Conservation (phyloP, 331 rosid species). For the Rhamnella rubrinervis region DNA sequence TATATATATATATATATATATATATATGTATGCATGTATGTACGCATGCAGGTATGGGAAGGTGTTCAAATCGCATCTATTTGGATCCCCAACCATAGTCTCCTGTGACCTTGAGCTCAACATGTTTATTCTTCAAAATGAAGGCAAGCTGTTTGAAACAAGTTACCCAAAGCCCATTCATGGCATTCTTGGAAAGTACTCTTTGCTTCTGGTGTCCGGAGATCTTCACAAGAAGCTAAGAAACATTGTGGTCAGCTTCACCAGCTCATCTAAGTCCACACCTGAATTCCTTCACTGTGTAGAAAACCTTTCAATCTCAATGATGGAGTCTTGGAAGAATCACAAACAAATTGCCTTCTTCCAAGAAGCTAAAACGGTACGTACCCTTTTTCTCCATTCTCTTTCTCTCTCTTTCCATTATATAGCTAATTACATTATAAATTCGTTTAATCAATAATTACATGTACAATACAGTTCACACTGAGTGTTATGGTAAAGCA, state of each 20-base stretch:
- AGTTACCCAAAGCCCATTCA: slow-evolving; percentile 72
- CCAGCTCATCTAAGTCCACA: slow-evolving; percentile 45
- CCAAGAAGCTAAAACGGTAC: slow-evolving; percentile 66
- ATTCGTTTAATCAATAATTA: no score
- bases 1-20: neutral
- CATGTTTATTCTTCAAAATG: slow-evolving; percentile 72
- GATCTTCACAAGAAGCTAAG: slow-evolving; percentile 69
- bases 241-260: slow-evolving; percentile 38
- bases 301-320: slow-evolving; percentile 48
- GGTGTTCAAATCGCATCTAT: slow-evolving; percentile 72
- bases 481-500: slow-evolving; percentile 60
- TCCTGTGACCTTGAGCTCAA: slow-evolving; percentile 76
- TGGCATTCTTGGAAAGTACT: slow-evolving; percentile 55
- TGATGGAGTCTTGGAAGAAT: slow-evolving; percentile 54
- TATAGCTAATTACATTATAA: no score
- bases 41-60: slow-evolving; percentile 61
- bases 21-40: neutral
- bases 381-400: neutral
- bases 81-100: slow-evolving; percentile 69
- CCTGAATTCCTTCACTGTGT: slow-evolving; percentile 45
- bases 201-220: slow-evolving; percentile 51
- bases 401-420: neutral
- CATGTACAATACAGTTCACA: slow-evolving; percentile 39
- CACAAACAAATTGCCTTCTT: slow-evolving; percentile 43
- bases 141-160: slow-evolving; percentile 59